Percentiles rank a stretch among this genome's conserved stretches.
phyloP scores from a whole-genome alignment of 192 early-diverging fungal genomes.

The Gonapodya prolifera region DNA sequence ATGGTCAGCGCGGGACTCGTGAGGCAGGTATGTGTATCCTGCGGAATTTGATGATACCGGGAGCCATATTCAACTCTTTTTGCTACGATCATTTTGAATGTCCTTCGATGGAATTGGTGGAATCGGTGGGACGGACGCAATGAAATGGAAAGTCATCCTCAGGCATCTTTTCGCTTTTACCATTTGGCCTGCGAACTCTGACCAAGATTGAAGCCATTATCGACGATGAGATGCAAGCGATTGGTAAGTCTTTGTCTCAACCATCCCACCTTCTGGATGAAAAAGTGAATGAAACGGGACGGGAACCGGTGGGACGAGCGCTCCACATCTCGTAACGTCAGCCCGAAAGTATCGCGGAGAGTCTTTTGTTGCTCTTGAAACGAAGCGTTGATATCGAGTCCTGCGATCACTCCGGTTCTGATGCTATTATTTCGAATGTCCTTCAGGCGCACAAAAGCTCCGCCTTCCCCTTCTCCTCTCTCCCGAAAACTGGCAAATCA shows the following conservation, averaged over 20 bases:
- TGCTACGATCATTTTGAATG: background rate
- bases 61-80: background rate
- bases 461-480: background rate
- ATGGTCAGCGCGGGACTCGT: slow-evolving; percentile 58
- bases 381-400: no score
- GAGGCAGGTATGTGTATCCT: slow-evolving; percentile 41
- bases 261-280: no score
- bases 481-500: background rate
- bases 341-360: no score
- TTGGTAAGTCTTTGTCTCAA: slow-evolving; percentile 28
- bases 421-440: no score
- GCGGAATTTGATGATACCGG: no score
- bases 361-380: no score
- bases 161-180: slow-evolving; percentile 72
- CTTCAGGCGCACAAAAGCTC: background rate
- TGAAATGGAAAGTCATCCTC: slow-evolving; percentile 45
- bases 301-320: no score
- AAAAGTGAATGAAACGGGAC: no score
- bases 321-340: no score
- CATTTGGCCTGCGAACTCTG: slow-evolving; percentile 62
- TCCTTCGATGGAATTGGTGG: background rate
- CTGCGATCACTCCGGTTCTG: no score
- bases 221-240: slow-evolving; percentile 61
- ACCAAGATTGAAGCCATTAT: slow-evolving; percentile 67
- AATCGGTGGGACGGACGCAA: background rate